Evolutionary conservation across 2,329 filamentous ascomycete genomes (phyloP), one percentile per base, ranked within the genome.

Genomic region (Monilinia fructigena): DNA sequence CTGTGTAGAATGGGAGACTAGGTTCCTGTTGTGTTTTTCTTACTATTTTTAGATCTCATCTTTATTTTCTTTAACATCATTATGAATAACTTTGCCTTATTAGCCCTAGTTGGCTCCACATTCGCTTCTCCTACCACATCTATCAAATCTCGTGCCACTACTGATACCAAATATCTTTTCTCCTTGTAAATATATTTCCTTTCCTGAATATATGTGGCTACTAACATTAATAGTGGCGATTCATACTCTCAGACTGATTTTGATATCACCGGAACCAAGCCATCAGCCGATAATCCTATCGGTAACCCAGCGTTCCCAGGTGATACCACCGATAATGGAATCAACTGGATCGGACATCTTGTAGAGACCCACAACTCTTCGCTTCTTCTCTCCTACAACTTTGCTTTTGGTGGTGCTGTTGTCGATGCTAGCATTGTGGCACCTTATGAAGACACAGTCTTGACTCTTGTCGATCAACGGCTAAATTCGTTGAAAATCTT

Each of bases 321-420:
- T 35, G 72, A 66, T 64, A 78, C 76, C n/a, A 58, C 31, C 6
- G 28, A 55, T 64, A 38, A 63, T 40, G 55, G 35, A 12, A 14
- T 50, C 26, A 59, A 66, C 45, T 85, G 82, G 81, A 77, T 84
- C 28, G 82, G 78, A 56, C 82, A 77, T 73, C 71, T 81, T 12
- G 77, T 79, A 2, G 74, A 74, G 14, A 73, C 72, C 4, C 78
- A 78, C 73, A 80, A 80, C 66, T 66, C 73, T n/a, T 78, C 76
- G 45, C 75, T 76, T 65, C 66, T 83, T n/a, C 74, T 80, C 63
- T 81, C 80, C 0, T 81, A 82, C 74, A 82, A 84, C 69, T 72
- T 83, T 11, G 81, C 82, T 10, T 80, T 77, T 67, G 80, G 75
- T 16, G 76, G 76, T 40, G 76, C 77, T 4, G 77, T 75, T 14